These are phyloP conservation scores for Neofusicoccum kwambonambiense DNA, from an alignment of 2,329 filamentous ascomycete species.

Conservation along the genomic window DNA sequence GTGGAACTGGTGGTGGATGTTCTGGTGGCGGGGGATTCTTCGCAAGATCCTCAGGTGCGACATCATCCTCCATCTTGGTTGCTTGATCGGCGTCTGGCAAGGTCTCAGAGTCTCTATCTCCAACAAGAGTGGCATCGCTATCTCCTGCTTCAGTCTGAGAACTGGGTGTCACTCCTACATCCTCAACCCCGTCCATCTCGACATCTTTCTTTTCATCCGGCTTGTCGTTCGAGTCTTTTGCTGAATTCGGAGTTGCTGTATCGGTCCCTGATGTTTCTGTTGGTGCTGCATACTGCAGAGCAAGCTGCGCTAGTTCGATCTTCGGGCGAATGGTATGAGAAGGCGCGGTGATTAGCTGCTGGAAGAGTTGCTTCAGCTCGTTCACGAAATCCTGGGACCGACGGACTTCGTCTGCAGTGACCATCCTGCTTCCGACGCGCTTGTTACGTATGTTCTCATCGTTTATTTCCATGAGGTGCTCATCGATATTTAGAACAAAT, in stretches of 20 bases:
- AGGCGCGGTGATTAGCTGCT: constrained; percentile 64
- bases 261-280: neutral
- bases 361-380: constrained; percentile 70
- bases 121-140: constrained; percentile 6
- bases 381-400: constrained; percentile 72
- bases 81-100: constrained; percentile 24
- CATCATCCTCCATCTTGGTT: constrained; percentile 15
- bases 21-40: constrained; percentile 1
- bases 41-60: neutral
- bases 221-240: neutral
- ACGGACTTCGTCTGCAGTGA: constrained; percentile 58
- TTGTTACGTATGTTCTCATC: constrained; percentile 64
- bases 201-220: neutral
- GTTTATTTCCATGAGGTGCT: constrained; percentile 66
- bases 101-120: constrained; percentile 20
- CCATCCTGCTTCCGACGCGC: constrained; percentile 70
- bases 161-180: neutral
- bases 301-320: constrained; percentile 3
- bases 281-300: constrained; percentile 3
- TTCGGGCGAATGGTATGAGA: constrained; percentile 33
- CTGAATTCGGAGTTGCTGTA: neutral
- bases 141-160: neutral
- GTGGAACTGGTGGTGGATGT: constrained; percentile 60
- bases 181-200: neutral
- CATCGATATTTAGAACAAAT: constrained; percentile 73